Evolutionary conservation across 1,139 yeast species (phyloP), one percentile per base, ranked within the genome.

Genomic region (Diutina siamensis): DNA sequence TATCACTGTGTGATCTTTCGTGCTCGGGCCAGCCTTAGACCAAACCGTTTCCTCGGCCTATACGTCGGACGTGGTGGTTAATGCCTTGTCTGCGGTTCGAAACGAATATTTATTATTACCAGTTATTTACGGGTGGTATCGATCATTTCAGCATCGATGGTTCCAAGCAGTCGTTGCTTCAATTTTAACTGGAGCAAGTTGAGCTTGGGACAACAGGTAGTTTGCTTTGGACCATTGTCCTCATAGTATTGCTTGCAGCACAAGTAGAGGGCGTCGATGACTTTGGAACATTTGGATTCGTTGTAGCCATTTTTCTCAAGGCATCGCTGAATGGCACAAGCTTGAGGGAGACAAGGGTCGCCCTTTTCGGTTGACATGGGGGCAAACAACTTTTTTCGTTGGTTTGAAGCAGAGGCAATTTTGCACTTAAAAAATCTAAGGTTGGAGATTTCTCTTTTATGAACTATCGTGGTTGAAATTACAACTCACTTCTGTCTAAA

Each of bases 11-110:
- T 67, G 72, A 63, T 61, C 61, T 54, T 74, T 76, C 85, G 94
- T 83, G 94, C 94, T 83, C 88, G 92, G 92, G 92, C 83, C 65
- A 69, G 84, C 83, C 92, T 82, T 74, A 83, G 87, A 83, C 64
- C 59, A 74, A 67, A 3, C 51, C 58, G 72, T 74, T 76, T 76
- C 69, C 65, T 64, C 64, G 76, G 76, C 77, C 78, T 78, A 67
- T 64, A 58, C 66, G 84, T 76, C 85, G 83, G 74, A 81, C 68
- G 59, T 58, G 57, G 56, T 53, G 47, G 49, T 55, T 67, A 68
- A 60, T 63, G 68, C 67, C 77, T 71, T 72, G 13, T 9, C 34
- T 77, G 85, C 84, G 82, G 86, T 74, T 77, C 81, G 73, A 73
- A 76, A 78, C 83, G 67, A 60, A 79, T 82, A 79, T 66, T 54